Base-by-base conservation (phyloP, 495 filamentous ascomycete genomes). In the Penicillium psychrofluorescens region DNA sequence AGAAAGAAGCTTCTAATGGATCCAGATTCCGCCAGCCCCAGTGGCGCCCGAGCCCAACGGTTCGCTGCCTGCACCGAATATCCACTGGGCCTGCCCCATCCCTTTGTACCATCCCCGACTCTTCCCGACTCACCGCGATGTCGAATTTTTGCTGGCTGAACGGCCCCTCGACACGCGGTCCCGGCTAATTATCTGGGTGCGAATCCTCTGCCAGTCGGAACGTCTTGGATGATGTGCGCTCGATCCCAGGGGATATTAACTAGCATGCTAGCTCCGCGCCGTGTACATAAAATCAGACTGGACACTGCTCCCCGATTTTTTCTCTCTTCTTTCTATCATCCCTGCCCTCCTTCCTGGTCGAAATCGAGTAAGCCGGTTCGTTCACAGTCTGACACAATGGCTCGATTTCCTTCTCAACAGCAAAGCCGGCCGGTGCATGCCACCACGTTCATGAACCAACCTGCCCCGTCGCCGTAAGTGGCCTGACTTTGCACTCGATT, bases 351-450 rank as follows among this genome's bases (percentile, higher is more conserved):
- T 29, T 40, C 52, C 45, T 11, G 45, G n/a, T 43, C 50, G 36
- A 53, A 38, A 35, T 45, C 46, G 45, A 58, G 46, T 51, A 52
- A 45, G 45, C 45, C 41, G 35, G 41, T 42, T 45, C 55, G 59
- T 41, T 53, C 61, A 50, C 53, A 57, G 37, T 46, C 49, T 45
- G 44, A 57, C 56, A 56, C 59, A 50, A 68, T 70, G 67, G 67
- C 63, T 65, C 67, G 61, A 45, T 67, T 66, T 50, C 55, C 67
- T 48, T 46, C 67, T 43, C 64, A 67, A 56, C 64, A 67, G 54
- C 67, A 70, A 60, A 62, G 48, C 48, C 66, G 66, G 32, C 54
- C 58, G 42, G 63, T 68, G 45, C 67, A 70, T 36, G 63, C 63
- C 46, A 67, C 63, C 35, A 45, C 67, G 11, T 59, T 59, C 45